phyloP scores from a whole-genome alignment of 2,329 filamentous ascomycete species.

The Dichotomopilus funicola region DNA sequence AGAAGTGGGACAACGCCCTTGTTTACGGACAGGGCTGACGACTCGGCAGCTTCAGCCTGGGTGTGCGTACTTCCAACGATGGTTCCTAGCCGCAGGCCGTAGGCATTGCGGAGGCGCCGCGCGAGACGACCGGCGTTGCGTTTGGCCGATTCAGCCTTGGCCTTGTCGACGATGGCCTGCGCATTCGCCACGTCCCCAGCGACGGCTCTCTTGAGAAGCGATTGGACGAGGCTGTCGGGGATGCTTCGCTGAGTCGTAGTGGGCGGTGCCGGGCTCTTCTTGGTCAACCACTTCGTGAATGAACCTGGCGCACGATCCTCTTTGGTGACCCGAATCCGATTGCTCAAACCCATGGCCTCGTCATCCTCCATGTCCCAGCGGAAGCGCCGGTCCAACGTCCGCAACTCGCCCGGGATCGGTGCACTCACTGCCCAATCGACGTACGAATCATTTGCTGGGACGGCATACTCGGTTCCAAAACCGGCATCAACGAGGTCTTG shows the following conservation, averaged over 20 bases:
- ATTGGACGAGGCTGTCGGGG: background rate
- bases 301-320: background rate
- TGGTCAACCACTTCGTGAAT: background rate
- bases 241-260: background rate
- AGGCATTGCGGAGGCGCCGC: conserved; percentile 18
- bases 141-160: conserved; percentile 13
- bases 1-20: background rate
- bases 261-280: background rate
- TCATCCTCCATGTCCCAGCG: background rate
- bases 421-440: background rate
- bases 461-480: background rate
- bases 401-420: background rate
- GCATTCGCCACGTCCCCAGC: conserved; percentile 9
- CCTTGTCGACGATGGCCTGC: conserved; percentile 17
- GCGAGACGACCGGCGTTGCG: conserved; percentile 19
- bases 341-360: background rate
- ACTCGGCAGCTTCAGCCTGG: too few relatives aligned
- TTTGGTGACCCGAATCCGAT: background rate
- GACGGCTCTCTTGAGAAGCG: conserved; percentile 1
- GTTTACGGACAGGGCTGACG: background rate
- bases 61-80: too few relatives aligned
- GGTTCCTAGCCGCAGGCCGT: conserved; percentile 13
- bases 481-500: background rate
- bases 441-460: background rate
- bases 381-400: background rate